Evolutionary conservation across 2,329 filamentous ascomycete genomes (phyloP), one percentile per base, ranked within the genome.

Genomic region (Alternaria brassicicola): DNA sequence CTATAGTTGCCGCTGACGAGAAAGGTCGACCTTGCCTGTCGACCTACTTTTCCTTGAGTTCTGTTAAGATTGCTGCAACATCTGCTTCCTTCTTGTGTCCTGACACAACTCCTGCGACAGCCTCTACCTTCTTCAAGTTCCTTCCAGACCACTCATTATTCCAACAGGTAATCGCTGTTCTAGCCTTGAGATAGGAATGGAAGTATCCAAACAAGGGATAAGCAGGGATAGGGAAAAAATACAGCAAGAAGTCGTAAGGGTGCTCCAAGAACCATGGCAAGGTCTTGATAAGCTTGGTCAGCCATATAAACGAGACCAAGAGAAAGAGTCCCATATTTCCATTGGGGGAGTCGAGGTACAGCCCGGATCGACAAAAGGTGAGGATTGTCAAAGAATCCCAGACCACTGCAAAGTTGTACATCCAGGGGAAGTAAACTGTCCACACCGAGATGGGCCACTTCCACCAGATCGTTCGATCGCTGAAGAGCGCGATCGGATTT

Each of bases 371-470:
- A 1, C 33, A 52, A 1, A 68, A 52, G 2, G 45, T 57, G 17
- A 52, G 57, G 0, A 69, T 23, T 4, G 62, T 55, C 1, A 64
- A 12, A 9, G n/a, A 5, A 25, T 71, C 70, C 69, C 68, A 72
- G 15, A 71, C 9, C 1, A 68, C 35, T 1, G 70, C 67, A 0
- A 61, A 61, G 46, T 71, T 71, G 54, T 68, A 69, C 33, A 72
- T n/a, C 69, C 69, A 72, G 0, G 70, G 65, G 0, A 70, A 49
- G 23, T 63, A 66, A 3, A 68, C 68, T 2, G 62, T 69, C 69
- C 69, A 71, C 0, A 65, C 60, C 0, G 58, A 62, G 13, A 70
- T 28, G 0, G 66, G 69, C 66, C 68, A 69, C 28, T 61, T 65
- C 62, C 58, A 69, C 67, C 69, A 73, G 23, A 69, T 56, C 1